Evolutionary conservation across 2,329 filamentous ascomycete species (phyloP), one percentile per base, ranked within the genome.

Genomic region (Colletotrichum sp.): DNA sequence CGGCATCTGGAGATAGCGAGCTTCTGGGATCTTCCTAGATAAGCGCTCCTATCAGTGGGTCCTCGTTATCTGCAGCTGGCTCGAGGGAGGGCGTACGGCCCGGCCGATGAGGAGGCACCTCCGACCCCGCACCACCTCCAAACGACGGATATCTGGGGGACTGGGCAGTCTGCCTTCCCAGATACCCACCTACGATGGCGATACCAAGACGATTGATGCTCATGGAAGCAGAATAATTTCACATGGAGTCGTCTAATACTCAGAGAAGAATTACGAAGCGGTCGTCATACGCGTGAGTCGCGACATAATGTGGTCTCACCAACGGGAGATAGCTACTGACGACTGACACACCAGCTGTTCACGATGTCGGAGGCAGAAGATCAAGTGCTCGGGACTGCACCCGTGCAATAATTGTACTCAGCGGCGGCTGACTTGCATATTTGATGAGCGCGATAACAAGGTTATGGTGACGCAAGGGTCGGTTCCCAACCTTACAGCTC

Each of bases 341-440:
- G 55, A 32, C 34, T 60, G 52, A 39, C 32, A 32, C 16, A 4
- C 3, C 21, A 75, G 61, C 3, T 75, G 72, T 55, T 75, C 72
- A 39, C 72, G 68, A 75, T 75, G 72, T 67, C 72, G 72, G 30
- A 72, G 72, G 36, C 72, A 75, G 18, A 75, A 75, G 52, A 75
- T 75, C 61, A 75, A 75, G 39, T 75, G 72, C 39, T 75, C 72
- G 21, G 68, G 72, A 24, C 4, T 75, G 70, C 72, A 75, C 24
- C 68, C 72, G 36, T 75, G 72, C 61, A 75, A 75, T 39, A 75
- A 72, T 6, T 75, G 72, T 36, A 75, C 72, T 24, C 72, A 72
- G 63, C 60, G 72, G 39, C 72, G 68, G 61, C 24, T 75, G 36
- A 67, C 68, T 18, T 75, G 67, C 43, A 71, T 74, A 59, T 74